Conservation (phyloP, 2,329 filamentous ascomycete species). For the Ascochyta rabiei region DNA sequence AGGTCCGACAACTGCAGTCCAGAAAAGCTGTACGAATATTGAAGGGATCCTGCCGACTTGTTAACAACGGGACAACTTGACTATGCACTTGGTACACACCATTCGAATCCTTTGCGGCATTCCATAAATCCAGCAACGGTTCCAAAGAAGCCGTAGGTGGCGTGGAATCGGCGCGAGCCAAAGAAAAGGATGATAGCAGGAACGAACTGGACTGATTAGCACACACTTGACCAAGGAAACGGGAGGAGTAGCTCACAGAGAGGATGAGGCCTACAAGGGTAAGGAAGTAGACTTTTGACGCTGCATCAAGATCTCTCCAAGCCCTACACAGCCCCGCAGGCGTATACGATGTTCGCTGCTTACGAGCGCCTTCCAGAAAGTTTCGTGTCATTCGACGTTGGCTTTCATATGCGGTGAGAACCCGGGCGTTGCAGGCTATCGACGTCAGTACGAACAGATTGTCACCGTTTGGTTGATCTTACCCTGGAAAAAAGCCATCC, state of each 20-base stretch:
- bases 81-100: conserved; percentile 51
- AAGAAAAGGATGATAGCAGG: conserved; percentile 66
- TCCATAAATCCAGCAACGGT: conserved; percentile 51
- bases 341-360: conserved; percentile 39
- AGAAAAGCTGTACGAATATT: conserved; percentile 46
- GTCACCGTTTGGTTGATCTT: background rate
- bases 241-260: conserved; percentile 32
- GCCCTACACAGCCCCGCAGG: conserved; percentile 38
- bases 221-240: background rate
- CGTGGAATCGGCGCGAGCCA: conserved; percentile 69
- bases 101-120: conserved; percentile 66
- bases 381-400: conserved; percentile 43
- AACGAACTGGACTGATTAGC: conserved; percentile 55
- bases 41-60: conserved; percentile 40
- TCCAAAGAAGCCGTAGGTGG: conserved; percentile 60
- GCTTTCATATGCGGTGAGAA: conserved; percentile 45
- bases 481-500: conserved; percentile 50
- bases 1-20: conserved; percentile 44
- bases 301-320: conserved; percentile 40
- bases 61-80: conserved; percentile 11
- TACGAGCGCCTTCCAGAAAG: conserved; percentile 44
- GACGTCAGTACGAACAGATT: conserved; percentile 4
- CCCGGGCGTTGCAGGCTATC: conserved; percentile 44
- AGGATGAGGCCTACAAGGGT: conserved; percentile 37
- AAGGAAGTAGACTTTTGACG: conserved; percentile 43